Evolutionary conservation across 2,329 filamentous ascomycete species (phyloP).

Genomic region (Diplodia mutila): DNA sequence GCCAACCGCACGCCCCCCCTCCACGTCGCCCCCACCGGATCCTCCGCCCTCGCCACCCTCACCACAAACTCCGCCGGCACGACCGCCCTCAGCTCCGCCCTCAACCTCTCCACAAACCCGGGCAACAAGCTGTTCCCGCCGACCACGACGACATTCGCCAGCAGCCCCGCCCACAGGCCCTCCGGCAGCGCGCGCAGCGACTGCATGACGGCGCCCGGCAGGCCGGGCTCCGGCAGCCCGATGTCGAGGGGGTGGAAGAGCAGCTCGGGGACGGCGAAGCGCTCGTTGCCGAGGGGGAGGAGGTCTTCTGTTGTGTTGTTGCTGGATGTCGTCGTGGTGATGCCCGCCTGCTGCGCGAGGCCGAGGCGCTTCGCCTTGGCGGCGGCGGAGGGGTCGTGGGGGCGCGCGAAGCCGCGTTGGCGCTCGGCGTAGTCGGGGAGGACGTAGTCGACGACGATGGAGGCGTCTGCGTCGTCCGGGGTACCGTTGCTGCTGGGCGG

Average conservation of each 20-base stretch:
- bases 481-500: conserved; percentile 32
- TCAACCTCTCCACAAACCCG: conserved; percentile 80
- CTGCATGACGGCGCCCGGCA: conserved; percentile 82
- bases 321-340: no score
- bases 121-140: conserved; percentile 81
- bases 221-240: conserved; percentile 79
- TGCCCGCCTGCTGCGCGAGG: no score
- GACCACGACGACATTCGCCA: conserved; percentile 87
- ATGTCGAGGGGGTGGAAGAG: conserved; percentile 86
- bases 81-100: conserved; percentile 67
- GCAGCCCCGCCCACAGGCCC: conserved; percentile 79
- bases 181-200: conserved; percentile 74
- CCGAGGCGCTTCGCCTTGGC: conserved; percentile 51
- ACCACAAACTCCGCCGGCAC: conserved; percentile 39
- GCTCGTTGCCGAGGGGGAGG: conserved; percentile 85
- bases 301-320: conserved; percentile 73
- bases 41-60: conserved; percentile 60
- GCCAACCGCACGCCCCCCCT: conserved; percentile 80
- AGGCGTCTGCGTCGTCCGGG: conserved; percentile 49
- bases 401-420: conserved; percentile 70
- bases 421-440: conserved; percentile 75
- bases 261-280: conserved; percentile 87
- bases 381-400: conserved; percentile 72
- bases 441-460: conserved; percentile 85
- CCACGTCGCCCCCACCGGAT: conserved; percentile 84